A percentile compares a stretch with the other conserved stretches of the same genome.
These are phyloP conservation scores for Heliamphora exappendiculata DNA, from an alignment of 148 eudicot genomes.

Conservation along the genomic window DNA sequence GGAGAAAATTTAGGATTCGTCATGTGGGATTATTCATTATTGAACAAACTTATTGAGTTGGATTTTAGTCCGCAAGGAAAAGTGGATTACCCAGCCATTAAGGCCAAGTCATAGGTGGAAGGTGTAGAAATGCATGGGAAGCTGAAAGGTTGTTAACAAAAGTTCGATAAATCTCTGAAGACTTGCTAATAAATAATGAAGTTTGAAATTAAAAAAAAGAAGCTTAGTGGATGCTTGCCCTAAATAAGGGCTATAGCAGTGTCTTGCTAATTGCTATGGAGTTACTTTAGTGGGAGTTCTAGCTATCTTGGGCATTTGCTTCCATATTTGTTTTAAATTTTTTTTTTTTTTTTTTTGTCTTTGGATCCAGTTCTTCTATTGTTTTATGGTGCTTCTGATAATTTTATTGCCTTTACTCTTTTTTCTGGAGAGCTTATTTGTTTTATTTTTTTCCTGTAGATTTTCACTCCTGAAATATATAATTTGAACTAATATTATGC, in stretches of 20 bases:
- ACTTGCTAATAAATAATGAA: neutral
- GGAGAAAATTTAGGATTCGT: neutral
- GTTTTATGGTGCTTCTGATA: neutral
- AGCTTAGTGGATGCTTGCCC: no score
- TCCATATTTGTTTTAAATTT: neutral
- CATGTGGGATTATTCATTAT: neutral
- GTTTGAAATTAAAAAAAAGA: no score
- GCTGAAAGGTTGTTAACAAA: neutral
- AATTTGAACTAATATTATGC: neutral
- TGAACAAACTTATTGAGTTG: neutral
- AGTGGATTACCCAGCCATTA: neutral
- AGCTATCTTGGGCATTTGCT: neutral
- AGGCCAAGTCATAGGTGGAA: neutral
- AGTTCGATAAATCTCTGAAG: neutral
- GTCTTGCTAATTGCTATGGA: neutral
- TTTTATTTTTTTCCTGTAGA: neutral
- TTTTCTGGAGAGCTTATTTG: slow-evolving; percentile 3
- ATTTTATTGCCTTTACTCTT: slow-evolving; percentile 2
- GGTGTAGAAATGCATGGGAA: slow-evolving; percentile 1
- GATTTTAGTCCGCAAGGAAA: neutral
- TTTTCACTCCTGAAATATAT: neutral
- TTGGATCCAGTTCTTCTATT: neutral
- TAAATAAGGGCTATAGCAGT: neutral
- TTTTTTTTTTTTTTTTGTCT: neutral
- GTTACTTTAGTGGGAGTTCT: neutral